Conservation (phyloP, 805 yeast species). For the Yarrowia keelungensis region DNA sequence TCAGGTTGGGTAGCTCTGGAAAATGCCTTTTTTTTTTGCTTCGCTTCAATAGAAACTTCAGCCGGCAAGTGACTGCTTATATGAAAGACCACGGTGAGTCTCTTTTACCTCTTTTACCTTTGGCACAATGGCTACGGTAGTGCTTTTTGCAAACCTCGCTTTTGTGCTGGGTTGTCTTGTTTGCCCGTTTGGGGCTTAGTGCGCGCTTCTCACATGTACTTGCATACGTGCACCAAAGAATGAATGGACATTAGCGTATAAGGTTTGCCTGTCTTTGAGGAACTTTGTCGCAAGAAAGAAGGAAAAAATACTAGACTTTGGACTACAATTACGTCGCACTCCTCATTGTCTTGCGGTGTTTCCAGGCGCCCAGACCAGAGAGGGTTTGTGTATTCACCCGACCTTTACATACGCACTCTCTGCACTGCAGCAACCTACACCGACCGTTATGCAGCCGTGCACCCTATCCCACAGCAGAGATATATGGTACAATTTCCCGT, state of each 20-base stretch:
- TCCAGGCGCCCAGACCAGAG: background rate
- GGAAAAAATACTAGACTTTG: slow-evolving; percentile 20
- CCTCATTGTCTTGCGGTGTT: slow-evolving; percentile 15
- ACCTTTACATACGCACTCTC: background rate
- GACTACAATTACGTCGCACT: background rate
- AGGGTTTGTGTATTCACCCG: no score
- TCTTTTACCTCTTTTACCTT: slow-evolving; percentile 25
- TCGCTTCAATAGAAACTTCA: no score
- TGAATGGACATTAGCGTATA: slow-evolving; percentile 12
- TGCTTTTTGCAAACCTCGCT: slow-evolving; percentile 15
- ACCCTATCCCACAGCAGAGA: background rate
- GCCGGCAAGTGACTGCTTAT: slow-evolving; percentile 23
- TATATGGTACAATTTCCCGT: slow-evolving; percentile 23
- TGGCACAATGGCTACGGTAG: slow-evolving; percentile 20
- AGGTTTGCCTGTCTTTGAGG: slow-evolving; percentile 11
- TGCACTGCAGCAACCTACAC: background rate
- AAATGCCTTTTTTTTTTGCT: no score
- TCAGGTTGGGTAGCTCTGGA: no score
- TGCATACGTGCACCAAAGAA: slow-evolving; percentile 25
- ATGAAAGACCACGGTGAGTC: slow-evolving; percentile 9
- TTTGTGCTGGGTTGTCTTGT: slow-evolving; percentile 17
- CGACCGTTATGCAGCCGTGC: slow-evolving; percentile 17
- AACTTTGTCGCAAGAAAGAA: background rate
- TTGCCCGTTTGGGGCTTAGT: slow-evolving; percentile 26
- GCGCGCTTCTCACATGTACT: slow-evolving; percentile 29